Conservation (phyloP, 2,329 filamentous ascomycete genomes). For the Neocucurbitaria cava region DNA sequence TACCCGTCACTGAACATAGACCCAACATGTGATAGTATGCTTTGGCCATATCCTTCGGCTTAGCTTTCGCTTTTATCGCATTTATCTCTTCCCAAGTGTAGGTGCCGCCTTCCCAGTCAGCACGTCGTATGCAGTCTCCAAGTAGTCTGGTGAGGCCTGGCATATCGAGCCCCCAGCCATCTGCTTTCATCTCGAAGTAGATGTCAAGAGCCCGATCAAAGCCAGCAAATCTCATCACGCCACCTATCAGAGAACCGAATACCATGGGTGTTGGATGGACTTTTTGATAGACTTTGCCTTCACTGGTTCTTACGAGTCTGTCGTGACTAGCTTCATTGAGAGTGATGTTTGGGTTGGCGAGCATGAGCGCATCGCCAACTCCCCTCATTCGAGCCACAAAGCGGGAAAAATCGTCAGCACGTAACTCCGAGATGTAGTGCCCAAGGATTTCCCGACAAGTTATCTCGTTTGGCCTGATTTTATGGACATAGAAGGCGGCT, state of each 20-base stretch:
- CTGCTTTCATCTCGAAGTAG: constrained; percentile 51
- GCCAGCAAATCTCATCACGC: constrained; percentile 54
- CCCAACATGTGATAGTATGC: constrained; percentile 44
- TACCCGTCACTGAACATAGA: constrained; percentile 39
- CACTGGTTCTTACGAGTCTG: constrained; percentile 33
- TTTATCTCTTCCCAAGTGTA: constrained; percentile 54
- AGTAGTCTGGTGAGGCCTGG: constrained; percentile 49
- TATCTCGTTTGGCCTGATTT: constrained; percentile 56
- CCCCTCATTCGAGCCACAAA: constrained; percentile 55
- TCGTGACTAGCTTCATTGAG: constrained; percentile 42
- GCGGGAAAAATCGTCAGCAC: constrained; percentile 43
- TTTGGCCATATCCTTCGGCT: constrained; percentile 28
- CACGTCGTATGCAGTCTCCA: constrained; percentile 48
- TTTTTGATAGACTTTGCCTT: constrained; percentile 50
- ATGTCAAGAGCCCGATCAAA: constrained; percentile 53
- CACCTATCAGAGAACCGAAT: constrained; percentile 51
- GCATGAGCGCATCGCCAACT: constrained; percentile 46
- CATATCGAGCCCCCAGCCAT: constrained; percentile 56
- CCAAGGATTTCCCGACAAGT: constrained; percentile 51
- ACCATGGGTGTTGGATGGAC: constrained; percentile 54
- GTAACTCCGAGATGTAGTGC: constrained; percentile 45
- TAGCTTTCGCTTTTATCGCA: constrained; percentile 33
- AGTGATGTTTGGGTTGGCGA: constrained; percentile 48
- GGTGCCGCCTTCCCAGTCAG: constrained; percentile 45
- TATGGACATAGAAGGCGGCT: constrained; percentile 40